Evolutionary conservation across 345 rosid genomes (phyloP).

Genomic region (Eutrema heterophyllum): DNA sequence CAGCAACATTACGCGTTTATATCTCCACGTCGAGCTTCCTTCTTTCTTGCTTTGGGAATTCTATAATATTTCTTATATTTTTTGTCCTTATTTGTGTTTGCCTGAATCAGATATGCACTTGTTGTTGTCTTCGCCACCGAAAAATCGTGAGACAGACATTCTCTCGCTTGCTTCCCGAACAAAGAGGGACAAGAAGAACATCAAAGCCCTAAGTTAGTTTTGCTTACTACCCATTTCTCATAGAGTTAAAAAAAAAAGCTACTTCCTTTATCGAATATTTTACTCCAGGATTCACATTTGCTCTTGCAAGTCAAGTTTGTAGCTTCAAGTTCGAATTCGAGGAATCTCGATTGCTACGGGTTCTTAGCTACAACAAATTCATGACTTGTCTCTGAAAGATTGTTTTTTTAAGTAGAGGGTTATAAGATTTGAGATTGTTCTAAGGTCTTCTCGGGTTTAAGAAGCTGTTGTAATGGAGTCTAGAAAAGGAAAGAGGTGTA

Average conservation of each 20-base stretch:
- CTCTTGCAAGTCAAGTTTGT: constrained; percentile 39
- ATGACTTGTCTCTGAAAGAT: neutral
- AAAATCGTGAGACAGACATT: constrained; percentile 38
- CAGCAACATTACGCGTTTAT: constrained; percentile 57
- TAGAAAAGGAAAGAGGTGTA: constrained; percentile 47
- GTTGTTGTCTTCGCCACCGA: constrained; percentile 14
- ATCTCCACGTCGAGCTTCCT: constrained; percentile 14
- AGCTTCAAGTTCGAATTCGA: constrained; percentile 4
- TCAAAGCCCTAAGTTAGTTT: constrained; percentile 8
- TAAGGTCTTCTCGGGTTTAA: neutral
- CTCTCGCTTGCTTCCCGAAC: constrained; percentile 23
- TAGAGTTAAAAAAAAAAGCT: neutral
- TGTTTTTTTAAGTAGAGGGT: too few relatives aligned
- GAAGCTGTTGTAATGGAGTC: constrained; percentile 48
- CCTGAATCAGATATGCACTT: constrained; percentile 49
- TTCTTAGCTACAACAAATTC: constrained; percentile 5
- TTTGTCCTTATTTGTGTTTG: neutral
- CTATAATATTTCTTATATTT: constrained; percentile 16
- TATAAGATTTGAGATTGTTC: neutral
- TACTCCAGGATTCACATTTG: constrained; percentile 10
- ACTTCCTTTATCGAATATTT: neutral
- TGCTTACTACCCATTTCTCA: neutral
- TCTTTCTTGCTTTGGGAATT: constrained; percentile 22
- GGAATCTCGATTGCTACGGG: neutral
- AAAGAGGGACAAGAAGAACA: neutral